Percentiles rank a stretch among this genome's conserved stretches.
These are phyloP conservation scores for Arctium lappa DNA, from an alignment of 129 eudicot genomes.

Conservation along the genomic window DNA sequence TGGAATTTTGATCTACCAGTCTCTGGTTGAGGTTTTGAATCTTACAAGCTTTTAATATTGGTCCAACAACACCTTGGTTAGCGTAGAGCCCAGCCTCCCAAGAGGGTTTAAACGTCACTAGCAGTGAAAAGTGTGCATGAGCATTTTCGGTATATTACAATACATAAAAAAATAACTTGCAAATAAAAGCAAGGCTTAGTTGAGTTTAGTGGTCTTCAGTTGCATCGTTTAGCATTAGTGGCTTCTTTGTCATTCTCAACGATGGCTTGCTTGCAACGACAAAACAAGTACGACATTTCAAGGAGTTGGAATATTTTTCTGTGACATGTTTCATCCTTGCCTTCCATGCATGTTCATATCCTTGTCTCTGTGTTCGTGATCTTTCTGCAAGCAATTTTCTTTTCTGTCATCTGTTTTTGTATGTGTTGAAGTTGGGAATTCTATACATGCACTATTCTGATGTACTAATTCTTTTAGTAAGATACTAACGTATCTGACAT, in stretches of 20 bases:
- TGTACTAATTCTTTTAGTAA: neutral
- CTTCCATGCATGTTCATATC: neutral
- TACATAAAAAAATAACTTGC: neutral
- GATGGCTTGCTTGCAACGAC: neutral
- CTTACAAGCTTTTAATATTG: neutral
- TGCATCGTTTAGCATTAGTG: neutral
- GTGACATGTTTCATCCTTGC: neutral
- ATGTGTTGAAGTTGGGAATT: neutral
- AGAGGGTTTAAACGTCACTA: neutral
- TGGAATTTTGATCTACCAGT: neutral
- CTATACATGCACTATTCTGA: neutral
- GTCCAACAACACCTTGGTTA: neutral
- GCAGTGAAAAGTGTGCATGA: neutral
- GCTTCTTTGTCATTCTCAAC: neutral
- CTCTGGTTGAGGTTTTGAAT: conserved; percentile 7
- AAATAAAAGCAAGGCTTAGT: neutral
- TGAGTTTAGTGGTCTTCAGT: neutral
- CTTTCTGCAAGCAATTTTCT: conserved; percentile 8
- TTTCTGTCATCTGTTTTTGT: neutral
- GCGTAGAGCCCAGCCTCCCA: neutral
- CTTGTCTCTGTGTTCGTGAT: neutral
- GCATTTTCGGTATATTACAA: neutral
- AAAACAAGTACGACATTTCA: neutral
- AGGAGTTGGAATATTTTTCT: neutral
- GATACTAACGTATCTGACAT: neutral